Evolutionary conservation across 352 stramenopile species (phyloP).

Genomic region (Phytophthora citrophthora): DNA sequence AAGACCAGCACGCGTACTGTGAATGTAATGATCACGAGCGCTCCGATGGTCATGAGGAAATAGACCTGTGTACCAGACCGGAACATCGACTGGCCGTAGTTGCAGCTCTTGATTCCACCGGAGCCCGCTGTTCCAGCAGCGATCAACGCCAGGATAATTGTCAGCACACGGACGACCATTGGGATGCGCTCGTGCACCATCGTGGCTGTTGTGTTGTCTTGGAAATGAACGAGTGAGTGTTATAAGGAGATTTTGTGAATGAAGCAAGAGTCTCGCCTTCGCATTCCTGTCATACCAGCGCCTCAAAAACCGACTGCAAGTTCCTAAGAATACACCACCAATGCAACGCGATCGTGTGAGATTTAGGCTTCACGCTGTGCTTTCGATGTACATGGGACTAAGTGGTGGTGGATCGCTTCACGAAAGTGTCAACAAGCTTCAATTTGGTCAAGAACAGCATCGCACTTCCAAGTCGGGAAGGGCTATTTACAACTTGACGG

Average conservation of each 20-base stretch:
- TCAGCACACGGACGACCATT: conserved; percentile 45
- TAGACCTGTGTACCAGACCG: conserved; percentile 61
- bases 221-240: neutral
- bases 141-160: conserved; percentile 52
- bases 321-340: conserved; percentile 23
- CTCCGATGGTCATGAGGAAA: conserved; percentile 54
- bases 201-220: conserved; percentile 14
- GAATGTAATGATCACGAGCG: conserved; percentile 45
- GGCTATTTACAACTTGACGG: conserved; percentile 16
- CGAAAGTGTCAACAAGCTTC: neutral
- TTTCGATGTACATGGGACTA: conserved; percentile 2
- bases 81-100: conserved; percentile 58
- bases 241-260: conserved; percentile 23
- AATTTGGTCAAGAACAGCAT: neutral
- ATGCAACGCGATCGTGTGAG: conserved; percentile 16
- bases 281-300: neutral
- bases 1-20: conserved; percentile 52
- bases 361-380: neutral
- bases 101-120: conserved; percentile 58
- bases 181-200: conserved; percentile 49
- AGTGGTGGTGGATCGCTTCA: neutral
- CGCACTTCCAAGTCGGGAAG: conserved; percentile 2
- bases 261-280: neutral
- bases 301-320: neutral
- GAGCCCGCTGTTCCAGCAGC: conserved; percentile 41